Percentiles rank a stretch among this genome's conserved stretches.
phyloP scores from a whole-genome alignment of 495 filamentous ascomycete species.

The Podospora conica region DNA sequence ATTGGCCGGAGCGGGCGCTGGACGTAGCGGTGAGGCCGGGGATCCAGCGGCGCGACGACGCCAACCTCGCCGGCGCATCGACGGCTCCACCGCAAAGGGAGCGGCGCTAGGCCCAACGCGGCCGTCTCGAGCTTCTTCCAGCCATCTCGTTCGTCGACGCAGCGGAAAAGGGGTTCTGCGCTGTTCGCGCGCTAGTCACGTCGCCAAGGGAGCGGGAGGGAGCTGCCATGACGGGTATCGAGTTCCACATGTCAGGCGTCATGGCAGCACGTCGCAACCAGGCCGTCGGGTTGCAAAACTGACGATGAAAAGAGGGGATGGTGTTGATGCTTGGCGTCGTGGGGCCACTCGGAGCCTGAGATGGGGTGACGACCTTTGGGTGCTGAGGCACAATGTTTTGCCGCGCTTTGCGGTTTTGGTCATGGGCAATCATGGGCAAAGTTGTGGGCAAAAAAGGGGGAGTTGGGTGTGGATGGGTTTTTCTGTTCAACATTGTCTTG shows the following conservation, averaged over 20 bases:
- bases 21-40: neutral
- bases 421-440: neutral
- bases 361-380: neutral
- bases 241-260: neutral
- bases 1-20: neutral
- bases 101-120: neutral
- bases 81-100: neutral
- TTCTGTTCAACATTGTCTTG: neutral
- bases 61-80: neutral
- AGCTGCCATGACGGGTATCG: neutral
- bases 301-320: neutral
- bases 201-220: neutral
- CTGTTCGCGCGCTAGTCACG: neutral
- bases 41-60: neutral
- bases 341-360: neutral
- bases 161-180: neutral
- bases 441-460: neutral
- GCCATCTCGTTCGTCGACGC: neutral
- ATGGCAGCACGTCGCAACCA: neutral
- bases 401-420: neutral
- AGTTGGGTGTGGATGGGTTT: neutral
- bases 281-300: neutral
- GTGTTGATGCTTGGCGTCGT: neutral
- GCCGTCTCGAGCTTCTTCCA: neutral
- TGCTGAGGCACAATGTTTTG: neutral